A percentile compares a stretch with the other conserved stretches of the same genome.
These are phyloP conservation scores for Myxozyma neglecta DNA, from an alignment of 805 yeast species.

Conservation along the genomic window DNA sequence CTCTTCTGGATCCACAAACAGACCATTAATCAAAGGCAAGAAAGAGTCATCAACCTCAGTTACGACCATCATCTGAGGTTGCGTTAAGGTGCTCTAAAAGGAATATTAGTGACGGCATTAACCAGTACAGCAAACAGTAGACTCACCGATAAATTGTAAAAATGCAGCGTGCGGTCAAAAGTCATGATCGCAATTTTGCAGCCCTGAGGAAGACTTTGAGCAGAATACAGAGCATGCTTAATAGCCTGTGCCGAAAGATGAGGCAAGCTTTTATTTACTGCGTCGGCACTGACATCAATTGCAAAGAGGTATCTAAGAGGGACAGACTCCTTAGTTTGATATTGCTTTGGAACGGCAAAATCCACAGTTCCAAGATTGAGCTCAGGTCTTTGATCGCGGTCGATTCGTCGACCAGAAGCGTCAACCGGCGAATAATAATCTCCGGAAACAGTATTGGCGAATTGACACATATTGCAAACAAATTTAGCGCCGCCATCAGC, in stretches of 20 bases:
- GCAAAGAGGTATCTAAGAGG: slow-evolving; percentile 70
- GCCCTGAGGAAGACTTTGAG: slow-evolving; percentile 44
- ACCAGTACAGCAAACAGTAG: neutral
- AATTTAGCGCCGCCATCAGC: slow-evolving; percentile 59
- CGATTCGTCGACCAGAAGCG: slow-evolving; percentile 60
- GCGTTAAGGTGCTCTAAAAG: slow-evolving; percentile 44
- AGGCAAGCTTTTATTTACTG: slow-evolving; percentile 61
- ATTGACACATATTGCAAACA: slow-evolving; percentile 84
- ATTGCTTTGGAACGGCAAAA: slow-evolving; percentile 70
- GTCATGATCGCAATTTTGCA: slow-evolving; percentile 69
- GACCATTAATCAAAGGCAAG: slow-evolving; percentile 73
- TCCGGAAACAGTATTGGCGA: slow-evolving; percentile 64
- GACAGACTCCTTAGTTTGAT: slow-evolving; percentile 52
- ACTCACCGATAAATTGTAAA: slow-evolving; percentile 62
- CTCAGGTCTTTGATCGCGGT: slow-evolving; percentile 68
- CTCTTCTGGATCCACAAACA: slow-evolving; percentile 77
- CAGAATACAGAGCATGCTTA: slow-evolving; percentile 51
- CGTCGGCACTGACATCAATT: slow-evolving; percentile 64
- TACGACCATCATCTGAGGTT: slow-evolving; percentile 59
- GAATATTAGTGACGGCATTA: neutral
- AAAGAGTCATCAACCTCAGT: slow-evolving; percentile 76
- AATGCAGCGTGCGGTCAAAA: slow-evolving; percentile 69
- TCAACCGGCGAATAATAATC: slow-evolving; percentile 68
- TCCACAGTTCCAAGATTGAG: slow-evolving; percentile 82
- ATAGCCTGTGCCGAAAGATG: slow-evolving; percentile 69